Base-by-base conservation (phyloP, 2,329 filamentous ascomycete genomes). In the Penicillium sclerotigenum region DNA sequence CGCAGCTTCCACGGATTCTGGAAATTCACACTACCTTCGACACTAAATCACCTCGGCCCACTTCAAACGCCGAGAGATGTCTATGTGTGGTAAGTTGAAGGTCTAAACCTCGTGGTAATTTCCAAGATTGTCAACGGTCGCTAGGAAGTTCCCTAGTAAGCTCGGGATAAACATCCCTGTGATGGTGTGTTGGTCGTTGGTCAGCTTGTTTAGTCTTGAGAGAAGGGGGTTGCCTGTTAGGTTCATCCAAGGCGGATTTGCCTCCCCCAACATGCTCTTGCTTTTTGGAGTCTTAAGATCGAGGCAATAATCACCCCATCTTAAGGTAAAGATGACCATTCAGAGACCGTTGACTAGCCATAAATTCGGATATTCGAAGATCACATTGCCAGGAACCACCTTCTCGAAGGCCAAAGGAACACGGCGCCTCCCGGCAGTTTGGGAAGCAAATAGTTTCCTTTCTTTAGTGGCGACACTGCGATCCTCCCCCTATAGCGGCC, bases 331-430 rank as follows among this genome's bases (percentile, higher is more conserved):
- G 11, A 45, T 51, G 29, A 24, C 14, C 31, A 43, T 50, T 51
- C 26, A 18, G 37, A 22, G 20, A 34, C 10, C 47, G 20, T 55
- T 52, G 33, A 20, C 10, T 26, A 6, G 22, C 22, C 20, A 43
- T 26, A 33, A n/a, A 46, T 40, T 5, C 16, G 47, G 29, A 52
- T 38, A 31, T 56, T 43, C 14, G 38, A 42, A 34, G 42, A 43
- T 52, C 41, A 46, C 22, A 40, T 20, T 26, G 4, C 47, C 41
- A 45, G 36, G 47, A 54, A 56, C 50, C 13, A 28, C 59, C 61
- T 65, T 65, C 63, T 62, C 52, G 63, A 65, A 65, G 60, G 51
- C 16, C 52, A 14, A 58, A 54, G 43, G 61, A 65, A 62, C 45
- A 47, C 20, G 54, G 55, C 57, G 56, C 47, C 47, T 57, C 59